Evolutionary conservation across 2,329 filamentous ascomycete genomes (phyloP), one percentile per base, ranked within the genome.

Genomic region (Pyrenochaeta sp.): DNA sequence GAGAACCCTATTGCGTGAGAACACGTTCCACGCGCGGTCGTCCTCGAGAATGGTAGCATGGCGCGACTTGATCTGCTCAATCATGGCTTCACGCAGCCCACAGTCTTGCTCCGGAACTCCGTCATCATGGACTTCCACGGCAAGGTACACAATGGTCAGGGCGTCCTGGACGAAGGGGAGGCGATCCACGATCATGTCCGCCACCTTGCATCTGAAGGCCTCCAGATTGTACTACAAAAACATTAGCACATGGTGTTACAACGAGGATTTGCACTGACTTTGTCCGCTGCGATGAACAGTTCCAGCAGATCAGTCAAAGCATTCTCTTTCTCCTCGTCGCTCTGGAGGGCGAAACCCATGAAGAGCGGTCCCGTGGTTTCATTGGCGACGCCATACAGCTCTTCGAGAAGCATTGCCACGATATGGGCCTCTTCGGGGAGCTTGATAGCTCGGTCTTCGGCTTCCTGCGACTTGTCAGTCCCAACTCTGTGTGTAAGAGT

Each of bases 211-310:
- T 35, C 58, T 60, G 34, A 60, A 49, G 6, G 17, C 17, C 7
- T 57, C 48, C 7, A 64, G 48, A 19, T 32, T 44, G 35, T 64
- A 64, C 59, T 63, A 35, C n/a, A 10, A 6, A 2, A 1, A n/a
- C 37, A 44, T 34, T 7, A 27, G 20, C 11, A 11, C n/a, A n/a
- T n/a, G 7, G 7, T 10, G 2, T 8, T 18, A 0, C 6, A n/a
- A 7, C 9, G 8, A 20, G n/a, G 15, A 2, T 8, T 8, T 20
- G 7, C 7, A 23, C 28, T 9, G 35, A 56, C 60, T 45, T 64
- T 64, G 30, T 64, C 61, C 4, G 41, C 45, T 0, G 61, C 52
- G 21, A 62, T 35, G 46, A 61, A 62, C 3, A 62, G 21, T 2
- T 30, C 29, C 0, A 61, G 20, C 1, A 64, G 32, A 1, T 45